Evolutionary conservation across 2,329 filamentous ascomycete genomes (phyloP), one percentile per base, ranked within the genome.

Genomic region (Colletotrichum sojae): DNA sequence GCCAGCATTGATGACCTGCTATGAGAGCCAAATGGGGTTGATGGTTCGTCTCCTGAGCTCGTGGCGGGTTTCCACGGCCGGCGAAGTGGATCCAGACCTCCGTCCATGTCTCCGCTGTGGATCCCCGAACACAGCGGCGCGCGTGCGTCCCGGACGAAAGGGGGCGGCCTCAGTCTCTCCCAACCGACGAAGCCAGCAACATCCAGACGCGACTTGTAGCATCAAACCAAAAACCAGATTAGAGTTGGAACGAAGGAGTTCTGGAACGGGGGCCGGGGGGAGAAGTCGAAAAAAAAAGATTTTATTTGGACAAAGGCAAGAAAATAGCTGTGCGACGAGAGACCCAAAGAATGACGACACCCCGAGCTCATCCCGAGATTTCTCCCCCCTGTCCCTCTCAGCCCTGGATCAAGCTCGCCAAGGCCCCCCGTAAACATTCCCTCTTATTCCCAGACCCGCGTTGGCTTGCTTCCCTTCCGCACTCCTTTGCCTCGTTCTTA

Each of bases 391-490:
- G 46, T 43, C 13, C 40, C 40, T 8, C 22, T 69, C 67, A 69
- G 67, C 67, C 62, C 67, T 69, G 49, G 51, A 52, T n/a, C 20
- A 36, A 27, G 54, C 4, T n/a, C 36, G 16, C 55, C 48, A 56
- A 65, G 61, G 39, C 20, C 27, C 20, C 27, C 22, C 22, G 31
- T n/a, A 66, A 52, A 56, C 67, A 69, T 69, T 69, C 43, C 62
- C 67, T 66, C 62, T 69, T 69, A 69, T 69, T 69, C 51, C 67
- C 67, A 69, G 67, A 66, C 62, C 66, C 66, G 43, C 22, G 31
- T 36, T 10, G 8, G 31, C 6, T 36, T 36, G 22, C 22, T 25
- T 60, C 5, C 27, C 9, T 9, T 9, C 20, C 20, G 20, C 31
- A 10, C 39, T 22, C 22, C 22, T 22, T 22, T 2, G 22, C 3